Percentiles rank a stretch among this genome's conserved stretches.
phyloP scores from a whole-genome alignment of 2,329 filamentous ascomycete species.

The Biscogniauxia marginata region DNA sequence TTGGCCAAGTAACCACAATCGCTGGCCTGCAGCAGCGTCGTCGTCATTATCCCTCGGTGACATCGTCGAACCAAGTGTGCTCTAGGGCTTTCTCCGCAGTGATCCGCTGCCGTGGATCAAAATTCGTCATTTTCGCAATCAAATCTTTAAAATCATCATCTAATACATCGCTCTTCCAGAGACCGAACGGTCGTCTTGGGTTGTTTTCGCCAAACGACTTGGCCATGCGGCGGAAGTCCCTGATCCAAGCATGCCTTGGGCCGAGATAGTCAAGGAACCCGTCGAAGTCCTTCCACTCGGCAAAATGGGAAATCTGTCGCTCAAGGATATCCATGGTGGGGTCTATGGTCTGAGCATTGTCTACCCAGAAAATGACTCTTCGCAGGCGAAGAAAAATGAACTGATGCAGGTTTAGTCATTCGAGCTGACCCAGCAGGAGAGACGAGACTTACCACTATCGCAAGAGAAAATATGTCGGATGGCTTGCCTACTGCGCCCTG shows the following conservation, averaged over 20 bases:
- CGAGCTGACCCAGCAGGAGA: background rate
- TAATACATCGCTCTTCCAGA: constrained; percentile 39
- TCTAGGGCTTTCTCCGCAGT: constrained; percentile 39
- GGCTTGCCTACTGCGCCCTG: constrained; percentile 37
- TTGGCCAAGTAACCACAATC: background rate
- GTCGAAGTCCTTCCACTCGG: constrained; percentile 39
- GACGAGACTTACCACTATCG: constrained; percentile 37
- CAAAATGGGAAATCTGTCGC: constrained; percentile 48
- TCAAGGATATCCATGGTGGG: constrained; percentile 41
- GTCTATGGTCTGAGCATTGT: constrained; percentile 34
- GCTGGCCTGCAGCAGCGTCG: background rate
- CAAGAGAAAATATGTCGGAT: constrained; percentile 45
- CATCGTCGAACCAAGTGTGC: constrained; percentile 32
- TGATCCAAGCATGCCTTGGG: constrained; percentile 37
- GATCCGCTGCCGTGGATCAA: constrained; percentile 40
- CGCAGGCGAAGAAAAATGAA: constrained; percentile 45
- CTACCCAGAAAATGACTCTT: constrained; percentile 40
- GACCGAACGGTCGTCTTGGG: constrained; percentile 40
- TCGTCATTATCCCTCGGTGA: constrained; percentile 11
- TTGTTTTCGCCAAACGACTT: constrained; percentile 41
- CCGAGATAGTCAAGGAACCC: constrained; percentile 42
- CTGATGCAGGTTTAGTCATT: constrained; percentile 26
- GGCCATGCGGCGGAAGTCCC: constrained; percentile 37
- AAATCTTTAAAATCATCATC: constrained; percentile 41
- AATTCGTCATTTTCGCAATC: constrained; percentile 37